Evolutionary conservation across 192 early-diverging fungal species (phyloP), one percentile per base, ranked within the genome.

Genomic region (Backusella morwellensis): DNA sequence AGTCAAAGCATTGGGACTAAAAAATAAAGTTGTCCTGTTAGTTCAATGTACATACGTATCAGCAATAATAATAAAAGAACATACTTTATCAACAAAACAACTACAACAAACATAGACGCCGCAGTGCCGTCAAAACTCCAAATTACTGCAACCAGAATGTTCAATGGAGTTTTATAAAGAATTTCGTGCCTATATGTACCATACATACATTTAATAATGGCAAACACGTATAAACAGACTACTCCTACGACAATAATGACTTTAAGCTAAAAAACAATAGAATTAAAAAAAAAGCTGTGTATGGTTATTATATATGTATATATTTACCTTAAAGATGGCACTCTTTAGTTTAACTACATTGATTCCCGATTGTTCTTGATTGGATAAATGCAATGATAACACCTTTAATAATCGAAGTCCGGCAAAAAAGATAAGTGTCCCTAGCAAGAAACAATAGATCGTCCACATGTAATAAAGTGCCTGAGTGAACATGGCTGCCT

Each of bases 391-490:
- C 5, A 32, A 6, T 14, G 44, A 41, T 1, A 82, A 70, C 9
- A 82, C 6, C 14, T 23, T 35, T 52, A 78, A n/a, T 11, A 82
- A 52, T 23, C 75, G 59, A 26, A 63, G 0, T 15, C 81, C 77
- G 34, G 77, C 17, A 70, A 73, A 74, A 2, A 67, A 35, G 17
- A 78, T 54, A 32, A 71, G 41, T 14, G 68, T 21, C 5, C 32
- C 56, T 2, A 82, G 52, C 5, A 35, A 35, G 2, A 75, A 40
- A 72, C 76, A 77, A 56, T 82, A 82, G 32, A 78, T 44, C 32
- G 73, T 21, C 80, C 80, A 82, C 38, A 82, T 32, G 35, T 63
- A 67, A 42, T 82, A 78, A 17, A 82, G 38, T 12, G 69, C 40
- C 4, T 69, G 66, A 3, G 81, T 78, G 29, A 68, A 78, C 3